These are phyloP conservation scores for Linum lewisii DNA, from an alignment of 345 rosid species.

Conservation along the genomic window DNA sequence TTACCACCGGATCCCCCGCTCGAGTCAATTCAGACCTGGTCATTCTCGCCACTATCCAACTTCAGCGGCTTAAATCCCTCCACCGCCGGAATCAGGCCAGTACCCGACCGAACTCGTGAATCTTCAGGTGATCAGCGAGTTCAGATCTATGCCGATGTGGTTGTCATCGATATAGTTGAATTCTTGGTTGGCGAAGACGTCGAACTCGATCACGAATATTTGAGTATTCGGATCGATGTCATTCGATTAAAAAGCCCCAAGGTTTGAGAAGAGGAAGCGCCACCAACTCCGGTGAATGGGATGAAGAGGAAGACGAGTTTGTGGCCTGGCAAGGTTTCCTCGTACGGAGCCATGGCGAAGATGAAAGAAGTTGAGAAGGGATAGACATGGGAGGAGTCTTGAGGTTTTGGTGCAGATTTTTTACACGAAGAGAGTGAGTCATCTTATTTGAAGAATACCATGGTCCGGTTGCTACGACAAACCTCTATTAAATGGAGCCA, in stretches of 20 bases:
- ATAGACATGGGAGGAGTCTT: no score
- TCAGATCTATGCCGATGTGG: no score
- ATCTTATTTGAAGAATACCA: no score
- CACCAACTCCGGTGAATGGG: no score
- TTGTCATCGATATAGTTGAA: conserved; percentile 49
- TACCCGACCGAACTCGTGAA: conserved; percentile 40
- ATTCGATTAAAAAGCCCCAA: conserved; percentile 51
- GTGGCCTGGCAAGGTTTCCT: conserved; percentile 39
- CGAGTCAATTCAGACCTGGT: no score
- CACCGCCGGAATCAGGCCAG: conserved; percentile 20
- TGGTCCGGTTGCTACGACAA: no score
- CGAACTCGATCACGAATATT: conserved; percentile 55
- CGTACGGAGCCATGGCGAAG: conserved; percentile 56
- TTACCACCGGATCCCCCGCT: no score
- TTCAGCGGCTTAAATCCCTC: no score
- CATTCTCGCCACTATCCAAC: no score
- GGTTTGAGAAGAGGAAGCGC: conserved; percentile 36
- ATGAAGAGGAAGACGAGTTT: conserved; percentile 55
- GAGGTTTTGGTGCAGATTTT: conserved; percentile 31
- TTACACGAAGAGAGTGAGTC: conserved; percentile 50
- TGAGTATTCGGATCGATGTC: conserved; percentile 32
- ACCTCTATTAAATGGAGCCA: no score
- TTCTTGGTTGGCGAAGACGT: conserved; percentile 57
- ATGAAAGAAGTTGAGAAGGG: conserved; percentile 68
- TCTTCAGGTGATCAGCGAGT: conserved; percentile 48